These are phyloP conservation scores for Suillus clintonianus DNA, from an alignment of 768 basidiomycete species.

Conservation along the genomic window DNA sequence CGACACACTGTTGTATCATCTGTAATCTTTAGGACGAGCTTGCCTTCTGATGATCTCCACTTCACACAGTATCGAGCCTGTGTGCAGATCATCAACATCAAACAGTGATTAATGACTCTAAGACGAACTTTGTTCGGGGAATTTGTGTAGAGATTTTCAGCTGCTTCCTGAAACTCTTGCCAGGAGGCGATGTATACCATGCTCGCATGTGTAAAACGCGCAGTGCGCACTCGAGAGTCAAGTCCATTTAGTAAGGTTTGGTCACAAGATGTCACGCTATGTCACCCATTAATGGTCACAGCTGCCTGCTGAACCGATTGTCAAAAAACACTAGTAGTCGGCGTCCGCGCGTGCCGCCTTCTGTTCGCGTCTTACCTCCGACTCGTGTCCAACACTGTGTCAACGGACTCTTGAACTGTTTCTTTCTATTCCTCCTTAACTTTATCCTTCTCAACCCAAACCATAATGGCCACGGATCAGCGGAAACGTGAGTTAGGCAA, in stretches of 20 bases:
- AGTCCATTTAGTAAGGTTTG: slow-evolving; percentile 1
- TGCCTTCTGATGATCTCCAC: slow-evolving; percentile 84
- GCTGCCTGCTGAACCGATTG: neutral
- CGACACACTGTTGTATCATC: slow-evolving; percentile 80
- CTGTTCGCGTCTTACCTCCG: slow-evolving; percentile 3
- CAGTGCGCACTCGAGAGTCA: slow-evolving; percentile 16
- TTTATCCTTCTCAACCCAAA: neutral
- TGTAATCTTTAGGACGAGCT: slow-evolving; percentile 92
- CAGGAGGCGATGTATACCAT: slow-evolving; percentile 92
- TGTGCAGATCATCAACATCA: neutral
- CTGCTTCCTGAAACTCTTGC: slow-evolving; percentile 90
- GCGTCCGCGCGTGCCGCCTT: neutral
- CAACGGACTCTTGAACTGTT: neutral
- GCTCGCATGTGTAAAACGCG: slow-evolving; percentile 47
- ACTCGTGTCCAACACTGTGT: neutral
- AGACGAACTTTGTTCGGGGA: slow-evolving; percentile 72
- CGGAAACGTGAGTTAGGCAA: slow-evolving; percentile 30
- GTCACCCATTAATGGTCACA: neutral
- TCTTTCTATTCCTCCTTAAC: neutral
- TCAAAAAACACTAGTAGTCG: neutral
- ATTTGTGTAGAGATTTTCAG: slow-evolving; percentile 79
- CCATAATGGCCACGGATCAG: slow-evolving; percentile 30
- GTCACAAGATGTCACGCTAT: slow-evolving; percentile 10
- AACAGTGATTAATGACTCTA: neutral
- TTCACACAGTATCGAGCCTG: slow-evolving; percentile 92